Evolutionary conservation across 2,329 filamentous ascomycete species (phyloP), one percentile per base, ranked within the genome.

Genomic region (Arthrocladium fulminans): DNA sequence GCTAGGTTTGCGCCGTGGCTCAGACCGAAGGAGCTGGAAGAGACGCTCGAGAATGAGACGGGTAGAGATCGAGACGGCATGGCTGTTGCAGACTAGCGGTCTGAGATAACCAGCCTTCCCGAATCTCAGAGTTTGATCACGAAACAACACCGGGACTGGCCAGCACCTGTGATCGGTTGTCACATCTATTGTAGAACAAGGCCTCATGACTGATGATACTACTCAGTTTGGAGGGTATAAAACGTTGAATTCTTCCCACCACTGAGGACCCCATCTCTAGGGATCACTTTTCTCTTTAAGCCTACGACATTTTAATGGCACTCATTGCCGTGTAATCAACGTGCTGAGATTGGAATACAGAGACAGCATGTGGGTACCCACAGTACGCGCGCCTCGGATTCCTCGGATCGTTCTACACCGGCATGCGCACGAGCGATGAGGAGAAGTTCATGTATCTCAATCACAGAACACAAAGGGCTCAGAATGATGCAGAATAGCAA

Each of bases 21-120:
- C 9, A 7, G 37, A 15, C 43, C 24, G 15, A 12, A 45, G 9
- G 15, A 22, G 41, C 25, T 19, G 29, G 8, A 19, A 25, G 17
- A 38, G 20, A 3, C 6, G 6, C 5, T 35, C 10, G 10, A 24
- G 20, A n/a, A n/a, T n/a, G n/a, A n/a, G n/a, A n/a, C n/a, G n/a
- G n/a, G n/a, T n/a, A 30, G 43, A 37, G 43, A 45, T n/a, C 29
- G 20, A 22, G 24, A 29, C 5, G 23, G 24, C 8, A 44, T 44
- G 24, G 41, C 22, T 8, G 27, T 32, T 3, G 41, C 20, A 7
- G 39, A 41, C 17, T 41, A 44, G 27, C 15, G 23, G 27, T 6
- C 19, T 7, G 27, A 13, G 13, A 7, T 29, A 29, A 13, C 27
- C 27, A 13, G 7, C 27, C 27, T 29, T 29, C 27, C 13, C 7